Percentiles rank a stretch among this genome's conserved stretches.
These are phyloP conservation scores for Colletotrichum theobromicola DNA, from an alignment of 2,329 filamentous ascomycete species.

Conservation along the genomic window DNA sequence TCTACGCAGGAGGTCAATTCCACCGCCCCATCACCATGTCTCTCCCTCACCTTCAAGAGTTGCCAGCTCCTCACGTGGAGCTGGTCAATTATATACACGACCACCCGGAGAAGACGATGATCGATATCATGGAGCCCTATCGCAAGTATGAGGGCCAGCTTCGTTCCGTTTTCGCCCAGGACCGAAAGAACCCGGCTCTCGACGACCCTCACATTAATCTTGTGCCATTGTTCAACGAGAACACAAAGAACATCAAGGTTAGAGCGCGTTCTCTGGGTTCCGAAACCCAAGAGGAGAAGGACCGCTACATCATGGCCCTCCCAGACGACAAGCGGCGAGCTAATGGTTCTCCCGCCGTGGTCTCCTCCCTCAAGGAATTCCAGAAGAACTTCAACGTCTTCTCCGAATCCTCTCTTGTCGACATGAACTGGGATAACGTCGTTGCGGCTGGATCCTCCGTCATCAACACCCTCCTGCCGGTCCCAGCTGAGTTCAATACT, in stretches of 20 bases:
- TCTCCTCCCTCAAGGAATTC: slow-evolving; percentile 72
- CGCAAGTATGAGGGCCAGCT: slow-evolving; percentile 71
- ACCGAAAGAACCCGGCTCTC: slow-evolving; percentile 63
- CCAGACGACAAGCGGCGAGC: slow-evolving; percentile 64
- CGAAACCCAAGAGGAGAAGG: slow-evolving; percentile 66
- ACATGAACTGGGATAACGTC: slow-evolving; percentile 83
- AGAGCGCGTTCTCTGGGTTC: slow-evolving; percentile 63
- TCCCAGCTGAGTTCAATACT: slow-evolving; percentile 64
- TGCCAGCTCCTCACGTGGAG: slow-evolving; percentile 51
- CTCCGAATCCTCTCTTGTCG: slow-evolving; percentile 76
- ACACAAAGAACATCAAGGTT: slow-evolving; percentile 62
- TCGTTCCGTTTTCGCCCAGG: slow-evolving; percentile 72
- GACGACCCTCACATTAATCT: slow-evolving; percentile 66
- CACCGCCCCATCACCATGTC: slow-evolving; percentile 35
- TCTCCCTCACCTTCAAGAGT: slow-evolving; percentile 42
- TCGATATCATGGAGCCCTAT: slow-evolving; percentile 68
- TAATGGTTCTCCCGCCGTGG: slow-evolving; percentile 70
- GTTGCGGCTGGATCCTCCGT: slow-evolving; percentile 83
- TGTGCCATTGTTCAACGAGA: slow-evolving; percentile 67
- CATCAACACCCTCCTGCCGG: slow-evolving; percentile 77
- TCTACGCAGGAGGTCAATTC: not conserved
- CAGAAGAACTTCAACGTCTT: slow-evolving; percentile 82
- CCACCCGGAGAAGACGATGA: slow-evolving; percentile 57
- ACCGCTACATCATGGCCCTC: slow-evolving; percentile 74
- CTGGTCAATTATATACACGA: slow-evolving; percentile 59